Evolutionary conservation across 352 stramenopile species (phyloP), one percentile per base, ranked within the genome.

Genomic region (Pythium scleroteichum): DNA sequence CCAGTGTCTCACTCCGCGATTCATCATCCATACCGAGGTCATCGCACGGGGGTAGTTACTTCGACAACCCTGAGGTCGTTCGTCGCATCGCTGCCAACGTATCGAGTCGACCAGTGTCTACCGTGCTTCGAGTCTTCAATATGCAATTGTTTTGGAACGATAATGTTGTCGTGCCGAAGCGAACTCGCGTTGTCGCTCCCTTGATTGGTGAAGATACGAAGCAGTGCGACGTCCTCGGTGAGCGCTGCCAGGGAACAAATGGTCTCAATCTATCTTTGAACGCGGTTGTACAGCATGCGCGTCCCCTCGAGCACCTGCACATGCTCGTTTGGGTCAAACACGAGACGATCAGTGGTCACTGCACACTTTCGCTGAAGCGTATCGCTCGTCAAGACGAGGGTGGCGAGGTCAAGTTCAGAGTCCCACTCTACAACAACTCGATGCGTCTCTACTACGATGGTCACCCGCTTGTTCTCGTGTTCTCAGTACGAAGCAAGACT

Each of bases 261-360:
- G 78, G 73, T 12, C 53, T 80, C 6, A 83, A 80, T 53, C 56
- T 92, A 19, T 88, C 82, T 38, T 66, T 92, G 19, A 94, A 94
- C 45, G 79, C 81, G 3, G 77, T 91, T 6, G 69, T 94, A 20
- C 80, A 91, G 46, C 85, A 94, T 62, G 68, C 73, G 1, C 80
- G 80, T 5, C 78, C 79, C 16, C 68, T 94, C 0, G 78, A 90
- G 42, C 78, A 92, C 59, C 64, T 94, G 12, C 85, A 94, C 59
- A 94, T 94, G 85, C 73, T 94, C 16, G 76, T 94, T 14, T 94
- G 82, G 85, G 80, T 94, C 22, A 89, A 84, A 55, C 84, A 90
- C 44, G 85, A 94, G 29, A 77, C 73, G 9, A 86, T 94, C 35
- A 82, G 76, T 38, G 85, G 85, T 29, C 85, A 94, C 66, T 94